Evolutionary conservation across 2,329 filamentous ascomycete species (phyloP), one percentile per base, ranked within the genome.

Genomic region (Thielaviopsis musarum): DNA sequence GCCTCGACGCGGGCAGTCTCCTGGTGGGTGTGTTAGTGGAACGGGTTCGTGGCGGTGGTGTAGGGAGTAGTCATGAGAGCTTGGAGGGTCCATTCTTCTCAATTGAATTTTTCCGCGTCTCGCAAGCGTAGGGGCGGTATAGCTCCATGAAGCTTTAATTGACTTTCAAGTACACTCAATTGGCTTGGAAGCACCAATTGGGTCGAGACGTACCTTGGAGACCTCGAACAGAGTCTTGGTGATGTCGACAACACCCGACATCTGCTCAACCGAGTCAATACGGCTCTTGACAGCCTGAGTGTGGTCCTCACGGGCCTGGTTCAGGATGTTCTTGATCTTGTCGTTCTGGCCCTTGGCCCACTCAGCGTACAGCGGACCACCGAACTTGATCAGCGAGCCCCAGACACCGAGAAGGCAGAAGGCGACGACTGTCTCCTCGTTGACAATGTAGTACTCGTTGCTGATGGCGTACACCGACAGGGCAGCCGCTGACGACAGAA

Each of bases 391-490:
- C 68, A 95, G 81, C 64, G 84, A 89, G 70, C 80, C 85, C 86
- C 95, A 98, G 71, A 97, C 88, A 72, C 86, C 89, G 71, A 97
- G 78, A 69, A 98, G 80, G 74, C 87, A 93, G 77, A 98, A 82
- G 66, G 88, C 88, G 70, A 95, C 88, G 71, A 98, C 87, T 64
- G 91, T 87, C 80, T 98, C 93, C 81, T 98, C 93, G 79, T 98
- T 98, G 76, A 98, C 81, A 72, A 98, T 90, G 77, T 96, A 97
- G 80, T 97, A 90, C 83, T 98, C 93, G 78, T 95, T 98, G 84
- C 88, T 94, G 77, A 98, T 90, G 70, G 90, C 93, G 72, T 93
- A 95, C 73, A 95, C 82, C 69, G 88, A 91, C 68, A 95, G 75
- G 76, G 87, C 91, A 69, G 93, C 88, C 65, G 86, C 85, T 68